A percentile compares a stretch with the other conserved stretches of the same genome.
Conservation (phyloP, 352 stramenopile genomes). For the Globisporangium canariense region DNA sequence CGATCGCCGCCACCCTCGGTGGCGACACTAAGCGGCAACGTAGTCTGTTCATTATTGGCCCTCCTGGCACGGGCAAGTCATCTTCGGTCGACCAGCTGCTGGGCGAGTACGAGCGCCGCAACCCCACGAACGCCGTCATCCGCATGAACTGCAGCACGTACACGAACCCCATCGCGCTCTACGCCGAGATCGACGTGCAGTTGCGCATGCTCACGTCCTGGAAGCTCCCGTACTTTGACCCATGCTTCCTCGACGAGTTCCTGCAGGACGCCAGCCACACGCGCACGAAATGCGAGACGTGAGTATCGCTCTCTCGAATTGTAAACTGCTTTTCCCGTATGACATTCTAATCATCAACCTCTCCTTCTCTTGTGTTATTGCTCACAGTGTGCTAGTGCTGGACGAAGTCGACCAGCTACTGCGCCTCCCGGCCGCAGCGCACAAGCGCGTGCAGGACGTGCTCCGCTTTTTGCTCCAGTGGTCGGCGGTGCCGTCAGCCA, state of each 20-base stretch:
- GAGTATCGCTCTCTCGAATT: neutral
- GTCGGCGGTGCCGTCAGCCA: slow-evolving; percentile 31
- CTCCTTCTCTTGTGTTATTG: neutral
- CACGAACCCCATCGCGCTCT: slow-evolving; percentile 40
- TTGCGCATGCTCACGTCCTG: slow-evolving; percentile 21
- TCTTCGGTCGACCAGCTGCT: slow-evolving; percentile 50
- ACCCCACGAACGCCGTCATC: slow-evolving; percentile 20
- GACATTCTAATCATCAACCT: neutral
- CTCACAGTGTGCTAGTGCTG: slow-evolving; percentile 39
- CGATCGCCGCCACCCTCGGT: slow-evolving; percentile 32
- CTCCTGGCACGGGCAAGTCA: slow-evolving; percentile 66
- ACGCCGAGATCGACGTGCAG: slow-evolving; percentile 32
- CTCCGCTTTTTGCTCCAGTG: slow-evolving; percentile 60
- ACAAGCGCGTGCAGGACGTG: slow-evolving; percentile 44
- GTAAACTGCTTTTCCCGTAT: neutral
- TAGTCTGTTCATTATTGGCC: slow-evolving; percentile 64
- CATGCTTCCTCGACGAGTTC: slow-evolving; percentile 47
- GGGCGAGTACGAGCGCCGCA: slow-evolving; percentile 22
- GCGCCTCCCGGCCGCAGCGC: slow-evolving; percentile 34
- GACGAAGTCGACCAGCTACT: slow-evolving; percentile 71
- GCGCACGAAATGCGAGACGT: slow-evolving; percentile 11
- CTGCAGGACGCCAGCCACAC: slow-evolving; percentile 17
- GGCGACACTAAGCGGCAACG: slow-evolving; percentile 5
- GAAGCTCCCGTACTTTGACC: slow-evolving; percentile 34
- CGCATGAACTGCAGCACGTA: slow-evolving; percentile 74